Evolutionary conservation across 2,329 filamentous ascomycete genomes (phyloP), one percentile per base, ranked within the genome.

Genomic region (Verticillium alfalfae): DNA sequence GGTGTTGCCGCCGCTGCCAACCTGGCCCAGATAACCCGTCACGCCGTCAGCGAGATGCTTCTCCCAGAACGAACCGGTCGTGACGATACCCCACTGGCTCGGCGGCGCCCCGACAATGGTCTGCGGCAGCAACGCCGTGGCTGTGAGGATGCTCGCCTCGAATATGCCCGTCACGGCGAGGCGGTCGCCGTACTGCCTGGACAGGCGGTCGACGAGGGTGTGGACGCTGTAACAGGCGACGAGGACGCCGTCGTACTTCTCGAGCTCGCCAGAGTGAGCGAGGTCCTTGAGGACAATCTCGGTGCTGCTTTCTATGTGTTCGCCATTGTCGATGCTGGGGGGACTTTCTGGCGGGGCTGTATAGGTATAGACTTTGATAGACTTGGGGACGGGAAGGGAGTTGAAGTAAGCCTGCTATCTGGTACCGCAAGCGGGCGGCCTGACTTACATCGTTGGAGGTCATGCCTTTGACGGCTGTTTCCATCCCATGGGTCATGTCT

Each of bases 151-250:
- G 69, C 89, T 92, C 1, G 92, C 90, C 74, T 97, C 93, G 70
- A 97, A 95, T 61, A 98, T 97, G 6, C 94, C 93, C 0, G 86
- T 88, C 5, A 92, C 88, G 38, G 86, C 73, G 77, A 84, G 62
- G 10, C 65, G 66, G 15, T 67, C 62, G 26, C 64, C 64, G 13
- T 70, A 61, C 26, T 64, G 55, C 1, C 70, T 65, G 13, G 78
- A 73, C 15, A 96, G 76, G 57, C 81, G 73, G 0, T 79, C 73
- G 0, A 96, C 91, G 0, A 97, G 82, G 0, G 90, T 87, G 70
- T 97, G 93, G 1, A 90, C 86, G 63, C 91, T 95, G 78, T 92
- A 98, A 77, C 94, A 97, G 22, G 93, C 93, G 2, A 97, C 84
- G 0, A 97, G 82, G 64, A 96, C 88, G n/a, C 83, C 92, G 70